Evolutionary conservation across 495 filamentous ascomycete genomes (phyloP).

Genomic region (Viridothelium virens): DNA sequence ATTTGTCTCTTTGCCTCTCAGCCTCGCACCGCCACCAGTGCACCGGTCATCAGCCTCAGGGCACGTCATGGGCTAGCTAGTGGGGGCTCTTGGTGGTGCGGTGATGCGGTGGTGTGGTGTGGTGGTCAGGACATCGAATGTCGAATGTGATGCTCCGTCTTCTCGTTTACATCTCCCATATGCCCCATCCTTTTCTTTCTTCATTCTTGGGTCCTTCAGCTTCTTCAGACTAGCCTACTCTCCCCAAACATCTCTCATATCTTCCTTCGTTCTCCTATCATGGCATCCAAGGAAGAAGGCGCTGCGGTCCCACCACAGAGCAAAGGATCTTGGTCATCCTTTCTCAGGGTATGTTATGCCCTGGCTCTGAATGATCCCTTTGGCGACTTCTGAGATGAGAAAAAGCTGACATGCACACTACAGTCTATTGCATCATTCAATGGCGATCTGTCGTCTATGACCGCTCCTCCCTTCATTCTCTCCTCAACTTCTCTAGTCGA

Average conservation of each 20-base stretch:
- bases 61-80: conserved; percentile 2
- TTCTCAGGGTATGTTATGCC: conserved; percentile 32
- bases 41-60: not conserved
- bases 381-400: not conserved
- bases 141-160: not conserved
- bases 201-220: not conserved
- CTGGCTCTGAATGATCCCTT: not conserved
- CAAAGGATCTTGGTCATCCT: conserved; percentile 35
- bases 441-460: conserved; percentile 88
- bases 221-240: not conserved
- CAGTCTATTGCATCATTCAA: conserved; percentile 89
- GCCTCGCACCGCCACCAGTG: not conserved
- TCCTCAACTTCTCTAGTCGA: conserved; percentile 85
- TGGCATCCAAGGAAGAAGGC: conserved; percentile 27
- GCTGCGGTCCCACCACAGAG: conserved; percentile 31
- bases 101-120: not conserved
- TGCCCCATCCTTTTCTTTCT: not conserved
- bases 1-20: not conserved
- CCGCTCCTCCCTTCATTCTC: conserved; percentile 92
- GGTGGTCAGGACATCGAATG: not conserved
- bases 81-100: no score
- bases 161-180: not conserved
- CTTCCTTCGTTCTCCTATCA: not conserved
- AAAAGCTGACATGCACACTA: conserved; percentile 3
- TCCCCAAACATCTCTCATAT: not conserved